These are phyloP conservation scores for Myriosclerotinia scirpicola DNA, from an alignment of 2,329 filamentous ascomycete genomes.

Conservation along the genomic window DNA sequence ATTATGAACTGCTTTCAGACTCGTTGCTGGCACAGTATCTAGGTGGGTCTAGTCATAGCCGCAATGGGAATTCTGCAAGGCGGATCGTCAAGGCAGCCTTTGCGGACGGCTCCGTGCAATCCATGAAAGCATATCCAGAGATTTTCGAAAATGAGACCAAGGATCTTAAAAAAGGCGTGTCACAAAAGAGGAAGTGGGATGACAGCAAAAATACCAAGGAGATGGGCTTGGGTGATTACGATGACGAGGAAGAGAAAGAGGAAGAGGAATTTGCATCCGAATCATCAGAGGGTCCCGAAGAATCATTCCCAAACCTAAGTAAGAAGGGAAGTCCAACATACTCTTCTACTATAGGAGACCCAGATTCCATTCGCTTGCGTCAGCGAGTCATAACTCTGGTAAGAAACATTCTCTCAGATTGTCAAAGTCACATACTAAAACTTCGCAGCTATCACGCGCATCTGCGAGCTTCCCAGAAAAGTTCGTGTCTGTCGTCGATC, in stretches of 20 bases:
- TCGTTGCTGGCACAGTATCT: slow-evolving; percentile 59
- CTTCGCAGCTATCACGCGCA: slow-evolving; percentile 34
- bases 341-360: slow-evolving; percentile 33
- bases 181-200: slow-evolving; percentile 52
- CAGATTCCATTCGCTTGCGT: slow-evolving; percentile 37
- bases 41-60: slow-evolving; percentile 38
- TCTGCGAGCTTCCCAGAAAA: slow-evolving; percentile 48
- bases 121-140: slow-evolving; percentile 58
- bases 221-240: slow-evolving; percentile 48
- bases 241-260: slow-evolving; percentile 45
- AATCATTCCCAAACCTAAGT: neutral
- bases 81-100: slow-evolving; percentile 66
- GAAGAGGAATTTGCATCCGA: slow-evolving; percentile 18
- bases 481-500: slow-evolving; percentile 46
- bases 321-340: slow-evolving; percentile 12
- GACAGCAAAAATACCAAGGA: slow-evolving; percentile 29
- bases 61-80: slow-evolving; percentile 11
- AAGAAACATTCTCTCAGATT: slow-evolving; percentile 19
- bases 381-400: slow-evolving; percentile 38
- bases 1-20: slow-evolving; percentile 46
- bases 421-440: neutral
- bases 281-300: slow-evolving; percentile 13
- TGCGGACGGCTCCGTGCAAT: slow-evolving; percentile 59
- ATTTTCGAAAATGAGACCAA: slow-evolving; percentile 67
- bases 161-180: slow-evolving; percentile 43